These are phyloP conservation scores for Parathielavia hyrcaniae DNA, from an alignment of 495 filamentous ascomycete genomes.

Conservation along the genomic window DNA sequence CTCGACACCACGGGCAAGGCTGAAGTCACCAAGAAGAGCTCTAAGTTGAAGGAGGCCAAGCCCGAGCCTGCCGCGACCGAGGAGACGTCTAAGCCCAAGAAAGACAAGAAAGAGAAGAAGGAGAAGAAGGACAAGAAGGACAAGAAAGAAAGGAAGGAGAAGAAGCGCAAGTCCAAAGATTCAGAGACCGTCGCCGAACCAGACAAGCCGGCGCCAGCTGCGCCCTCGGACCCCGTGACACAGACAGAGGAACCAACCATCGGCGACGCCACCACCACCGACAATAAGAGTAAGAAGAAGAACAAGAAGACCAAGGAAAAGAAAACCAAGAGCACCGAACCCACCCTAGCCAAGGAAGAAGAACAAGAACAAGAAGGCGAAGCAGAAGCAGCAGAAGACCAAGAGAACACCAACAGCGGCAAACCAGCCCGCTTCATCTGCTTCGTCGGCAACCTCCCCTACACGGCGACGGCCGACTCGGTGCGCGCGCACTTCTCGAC, in stretches of 20 bases:
- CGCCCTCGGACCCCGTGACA: neutral
- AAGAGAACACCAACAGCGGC: conserved; percentile 12
- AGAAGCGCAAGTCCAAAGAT: conserved; percentile 34
- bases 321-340: conserved; percentile 12
- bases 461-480: conserved; percentile 60
- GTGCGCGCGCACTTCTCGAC: conserved; percentile 70
- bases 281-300: conserved; percentile 27
- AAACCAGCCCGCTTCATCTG: conserved; percentile 68
- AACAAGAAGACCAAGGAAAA: conserved; percentile 30
- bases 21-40: conserved; percentile 38
- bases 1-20: conserved; percentile 29
- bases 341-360: conserved; percentile 10
- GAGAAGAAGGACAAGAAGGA: conserved; percentile 38
- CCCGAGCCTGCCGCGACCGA: conserved; percentile 35
- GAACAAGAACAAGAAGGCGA: conserved; percentile 21
- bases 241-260: conserved; percentile 12
- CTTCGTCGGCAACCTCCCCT: conserved; percentile 91
- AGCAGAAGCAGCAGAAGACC: conserved; percentile 17
- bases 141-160: conserved; percentile 43
- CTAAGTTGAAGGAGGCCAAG: conserved; percentile 37
- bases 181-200: conserved; percentile 10
- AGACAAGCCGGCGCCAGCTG: neutral
- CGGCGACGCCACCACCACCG: conserved; percentile 18
- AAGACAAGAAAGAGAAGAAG: conserved; percentile 43
- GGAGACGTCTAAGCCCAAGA: conserved; percentile 25